Evolutionary conservation across 73 alveolate species (phyloP).

Genomic region (Uronychia binucleata): DNA sequence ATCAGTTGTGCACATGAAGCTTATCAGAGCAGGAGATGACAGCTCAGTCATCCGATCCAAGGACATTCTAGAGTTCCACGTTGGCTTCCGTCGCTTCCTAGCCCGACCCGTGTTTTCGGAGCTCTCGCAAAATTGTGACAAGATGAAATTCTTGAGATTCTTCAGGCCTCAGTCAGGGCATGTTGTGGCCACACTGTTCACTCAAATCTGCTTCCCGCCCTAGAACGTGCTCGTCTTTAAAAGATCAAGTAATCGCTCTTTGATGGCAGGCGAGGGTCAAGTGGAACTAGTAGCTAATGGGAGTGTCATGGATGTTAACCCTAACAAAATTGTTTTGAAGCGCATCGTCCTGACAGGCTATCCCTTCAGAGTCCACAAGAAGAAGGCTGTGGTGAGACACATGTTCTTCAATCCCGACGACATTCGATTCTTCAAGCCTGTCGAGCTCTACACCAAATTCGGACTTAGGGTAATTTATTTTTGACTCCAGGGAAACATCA

Average conservation of each 20-base stretch:
- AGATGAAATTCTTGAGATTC: slow-evolving; percentile 83
- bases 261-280: slow-evolving; percentile 39
- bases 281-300: slow-evolving; percentile 89
- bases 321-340: slow-evolving; percentile 93
- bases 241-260: slow-evolving; percentile 19
- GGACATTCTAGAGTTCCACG: slow-evolving; percentile 77
- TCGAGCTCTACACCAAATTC: slow-evolving; percentile 96
- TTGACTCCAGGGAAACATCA: slow-evolving; percentile 96
- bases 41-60: slow-evolving; percentile 78
- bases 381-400: slow-evolving; percentile 95
- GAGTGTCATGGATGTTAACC: slow-evolving; percentile 84
- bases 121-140: slow-evolving; percentile 70
- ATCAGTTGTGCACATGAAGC: slow-evolving; percentile 90
- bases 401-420: slow-evolving; percentile 95
- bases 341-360: slow-evolving; percentile 98
- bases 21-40: slow-evolving; percentile 75
- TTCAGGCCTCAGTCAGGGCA: slow-evolving; percentile 73
- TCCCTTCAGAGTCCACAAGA: slow-evolving; percentile 98
- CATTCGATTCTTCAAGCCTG: slow-evolving; percentile 97
- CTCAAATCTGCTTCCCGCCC: slow-evolving; percentile 87
- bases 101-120: slow-evolving; percentile 90
- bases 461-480: too few relatives aligned
- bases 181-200: slow-evolving; percentile 81
- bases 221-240: slow-evolving; percentile 83
- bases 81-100: slow-evolving; percentile 95